A percentile compares a stretch with the other conserved stretches of the same genome.
These are phyloP conservation scores for Phialophora tarda DNA, from an alignment of 2,329 filamentous ascomycete species.

Conservation along the genomic window DNA sequence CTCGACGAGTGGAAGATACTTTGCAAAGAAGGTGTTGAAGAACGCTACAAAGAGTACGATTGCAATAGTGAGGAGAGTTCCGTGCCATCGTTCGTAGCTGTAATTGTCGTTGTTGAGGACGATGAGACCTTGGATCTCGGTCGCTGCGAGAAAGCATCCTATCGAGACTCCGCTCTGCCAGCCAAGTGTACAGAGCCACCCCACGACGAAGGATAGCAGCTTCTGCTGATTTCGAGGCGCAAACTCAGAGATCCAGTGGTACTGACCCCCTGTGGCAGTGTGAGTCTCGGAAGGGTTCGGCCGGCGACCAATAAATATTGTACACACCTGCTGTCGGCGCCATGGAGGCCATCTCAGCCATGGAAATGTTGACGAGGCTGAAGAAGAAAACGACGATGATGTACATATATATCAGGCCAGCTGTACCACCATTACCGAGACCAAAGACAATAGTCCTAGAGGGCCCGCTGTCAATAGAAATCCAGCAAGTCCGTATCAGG, in stretches of 20 bases:
- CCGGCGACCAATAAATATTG: neutral
- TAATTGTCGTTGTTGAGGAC: slow-evolving; percentile 45
- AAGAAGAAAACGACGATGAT: slow-evolving; percentile 55
- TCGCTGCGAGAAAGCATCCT: slow-evolving; percentile 42
- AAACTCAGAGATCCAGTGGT: slow-evolving; percentile 53
- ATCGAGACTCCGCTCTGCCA: slow-evolving; percentile 45
- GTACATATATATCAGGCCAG: slow-evolving; percentile 60
- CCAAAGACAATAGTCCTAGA: slow-evolving; percentile 29
- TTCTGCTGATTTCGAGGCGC: slow-evolving; percentile 50
- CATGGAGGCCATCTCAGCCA: slow-evolving; percentile 60
- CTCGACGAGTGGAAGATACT: slow-evolving; percentile 49
- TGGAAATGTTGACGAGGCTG: slow-evolving; percentile 48
- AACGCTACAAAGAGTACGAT: slow-evolving; percentile 47
- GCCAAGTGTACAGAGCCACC: slow-evolving; percentile 41
- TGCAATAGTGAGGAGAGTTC: slow-evolving; percentile 50
- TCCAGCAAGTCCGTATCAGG: slow-evolving; percentile 41
- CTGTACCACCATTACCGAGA: slow-evolving; percentile 57
- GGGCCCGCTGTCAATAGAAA: slow-evolving; percentile 42
- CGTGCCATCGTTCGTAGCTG: slow-evolving; percentile 51
- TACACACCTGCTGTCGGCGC: slow-evolving; percentile 45
- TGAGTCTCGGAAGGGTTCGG: neutral
- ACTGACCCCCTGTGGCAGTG: slow-evolving; percentile 22
- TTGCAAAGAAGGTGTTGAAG: slow-evolving; percentile 51
- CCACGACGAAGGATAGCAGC: slow-evolving; percentile 53
- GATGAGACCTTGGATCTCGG: slow-evolving; percentile 46